phyloP scores from a whole-genome alignment of 345 rosid species.

The Citrus trifoliata region DNA sequence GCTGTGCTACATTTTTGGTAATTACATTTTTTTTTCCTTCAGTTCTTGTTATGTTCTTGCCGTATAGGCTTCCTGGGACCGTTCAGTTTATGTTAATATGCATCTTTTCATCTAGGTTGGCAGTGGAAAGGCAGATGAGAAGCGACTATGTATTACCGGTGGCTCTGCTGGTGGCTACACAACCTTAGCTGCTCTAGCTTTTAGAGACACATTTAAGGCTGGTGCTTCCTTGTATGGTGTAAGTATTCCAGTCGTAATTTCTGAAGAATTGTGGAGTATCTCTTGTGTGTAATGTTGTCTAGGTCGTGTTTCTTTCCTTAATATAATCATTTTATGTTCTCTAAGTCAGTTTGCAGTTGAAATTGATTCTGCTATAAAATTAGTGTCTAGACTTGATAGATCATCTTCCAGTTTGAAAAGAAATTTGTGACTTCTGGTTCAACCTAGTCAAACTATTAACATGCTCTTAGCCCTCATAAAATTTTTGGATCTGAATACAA shows the following conservation, averaged over 20 bases:
- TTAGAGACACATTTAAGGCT: slow-evolving; percentile 79
- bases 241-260: slow-evolving; percentile 26
- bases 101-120: slow-evolving; percentile 53
- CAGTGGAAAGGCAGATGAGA: slow-evolving; percentile 65
- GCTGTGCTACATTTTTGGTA: slow-evolving; percentile 92
- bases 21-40: not conserved
- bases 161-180: slow-evolving; percentile 99
- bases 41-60: not conserved
- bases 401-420: not conserved
- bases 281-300: not conserved
- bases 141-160: slow-evolving; percentile 89
- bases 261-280: not conserved
- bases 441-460: not conserved
- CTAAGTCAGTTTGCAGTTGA: not conserved
- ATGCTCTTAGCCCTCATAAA: not conserved
- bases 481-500: not conserved
- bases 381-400: not conserved
- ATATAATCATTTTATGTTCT: not conserved
- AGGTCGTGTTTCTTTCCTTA: not conserved
- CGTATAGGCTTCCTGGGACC: not conserved
- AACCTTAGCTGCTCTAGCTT: slow-evolving; percentile 91
- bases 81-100: not conserved
- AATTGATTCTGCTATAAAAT: not conserved
- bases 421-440: not conserved
- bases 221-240: slow-evolving; percentile 95